These are phyloP conservation scores for Xylaria digitata DNA, from an alignment of 2,329 filamentous ascomycete genomes.

Conservation along the genomic window DNA sequence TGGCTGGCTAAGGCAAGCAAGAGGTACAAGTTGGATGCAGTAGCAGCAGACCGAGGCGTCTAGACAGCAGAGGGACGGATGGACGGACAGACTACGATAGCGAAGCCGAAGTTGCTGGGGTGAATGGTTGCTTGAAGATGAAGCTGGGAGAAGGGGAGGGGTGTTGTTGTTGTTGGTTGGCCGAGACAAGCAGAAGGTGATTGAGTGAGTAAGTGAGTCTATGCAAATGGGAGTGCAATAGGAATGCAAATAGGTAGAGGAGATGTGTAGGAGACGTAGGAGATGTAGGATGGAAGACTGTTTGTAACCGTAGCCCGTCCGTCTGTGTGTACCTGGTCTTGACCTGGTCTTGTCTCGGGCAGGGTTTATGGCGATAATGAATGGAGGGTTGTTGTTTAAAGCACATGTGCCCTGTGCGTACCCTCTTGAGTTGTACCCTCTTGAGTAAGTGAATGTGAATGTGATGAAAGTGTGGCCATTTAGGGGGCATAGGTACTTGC, in stretches of 20 bases:
- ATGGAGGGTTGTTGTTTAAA: conserved; percentile 6
- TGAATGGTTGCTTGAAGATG: not conserved
- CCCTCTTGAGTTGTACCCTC: no score
- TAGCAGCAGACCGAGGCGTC: not conserved
- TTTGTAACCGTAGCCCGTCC: no score
- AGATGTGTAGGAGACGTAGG: no score
- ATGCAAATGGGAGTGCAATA: no score
- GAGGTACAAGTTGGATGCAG: conserved; percentile 12
- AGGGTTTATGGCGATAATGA: conserved; percentile 33
- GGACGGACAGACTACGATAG: not conserved
- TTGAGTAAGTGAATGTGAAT: not conserved
- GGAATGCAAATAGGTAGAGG: conserved; percentile 1
- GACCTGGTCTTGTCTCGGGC: conserved; percentile 1
- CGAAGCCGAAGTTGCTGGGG: not conserved
- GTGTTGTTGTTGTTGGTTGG: conserved; percentile 6
- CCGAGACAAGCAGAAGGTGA: not conserved
- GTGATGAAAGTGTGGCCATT: conserved; percentile 19
- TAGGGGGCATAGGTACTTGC: conserved; percentile 6
- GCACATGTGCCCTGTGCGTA: no score
- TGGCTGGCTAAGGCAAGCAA: conserved; percentile 10
- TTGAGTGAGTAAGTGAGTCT: not conserved
- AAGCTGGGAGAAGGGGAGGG: conserved; percentile 8
- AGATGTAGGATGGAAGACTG: no score
- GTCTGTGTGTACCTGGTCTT: no score
- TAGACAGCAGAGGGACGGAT: not conserved